Evolutionary conservation across 768 basidiomycete species (phyloP), one percentile per base, ranked within the genome.

Genomic region (Mycena alexandri): DNA sequence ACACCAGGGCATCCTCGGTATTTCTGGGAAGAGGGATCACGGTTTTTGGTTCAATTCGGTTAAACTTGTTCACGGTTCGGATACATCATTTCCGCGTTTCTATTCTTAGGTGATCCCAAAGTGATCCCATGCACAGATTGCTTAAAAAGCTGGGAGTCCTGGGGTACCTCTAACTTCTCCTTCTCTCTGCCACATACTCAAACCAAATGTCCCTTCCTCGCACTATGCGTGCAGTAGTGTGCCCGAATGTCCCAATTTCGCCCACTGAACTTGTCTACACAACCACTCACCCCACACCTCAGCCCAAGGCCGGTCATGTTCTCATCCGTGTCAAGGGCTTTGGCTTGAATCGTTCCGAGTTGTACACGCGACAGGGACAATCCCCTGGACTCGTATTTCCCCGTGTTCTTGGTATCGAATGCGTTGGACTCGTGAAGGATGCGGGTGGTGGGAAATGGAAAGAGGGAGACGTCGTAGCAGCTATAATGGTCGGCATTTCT

Each of bases 391-490:
- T 74, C 6, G 51, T 61, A 14, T 74, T 75, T 34, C 75, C 75
- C 1, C 53, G 73, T 14, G 44, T 74, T 14, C 67, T 74, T 16
- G 73, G 73, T 8, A 75, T 74, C 54, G 73, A 74, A 38, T 73
- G 73, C 55, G 73, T 75, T n/a, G 75, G 75, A n/a, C 53, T 68
- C n/a, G 73, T 75, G n/a, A 57, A 74, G 36, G 72, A 75, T 41
- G 71, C 75, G 12, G 72, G 75, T 11, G 75, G 73, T n/a, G 75
- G 67, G 11, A 29, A 38, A 12, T 75, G 75, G 75, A 71, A 70
- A 36, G 61, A 73, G 43, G 75, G 75, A 1, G 75, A 75, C 44
- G 60, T 68, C 19, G 74, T 74, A 5, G 71, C 73, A 13, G 73
- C 73, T 24, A 74, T 75, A 1, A 68, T 75, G 74, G 61, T 68